Conservation (phyloP, 345 rosid genomes). For the Zanthoxylum bungeanum region DNA sequence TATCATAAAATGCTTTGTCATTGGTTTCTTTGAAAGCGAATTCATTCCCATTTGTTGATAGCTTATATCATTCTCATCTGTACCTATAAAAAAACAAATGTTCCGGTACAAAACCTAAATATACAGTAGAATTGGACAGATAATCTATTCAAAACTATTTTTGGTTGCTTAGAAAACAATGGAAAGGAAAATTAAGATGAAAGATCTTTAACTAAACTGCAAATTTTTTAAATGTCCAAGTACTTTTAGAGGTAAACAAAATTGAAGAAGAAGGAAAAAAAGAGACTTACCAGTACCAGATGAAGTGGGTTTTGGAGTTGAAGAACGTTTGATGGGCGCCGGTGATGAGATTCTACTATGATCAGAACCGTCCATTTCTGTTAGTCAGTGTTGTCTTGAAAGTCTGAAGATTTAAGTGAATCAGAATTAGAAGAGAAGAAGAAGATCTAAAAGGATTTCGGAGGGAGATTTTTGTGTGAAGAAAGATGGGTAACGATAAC, state of each 20-base stretch:
- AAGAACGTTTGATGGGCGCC: conserved; percentile 5
- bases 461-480: not conserved
- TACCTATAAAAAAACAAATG: not conserved
- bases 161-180: not conserved
- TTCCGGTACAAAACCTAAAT: not conserved
- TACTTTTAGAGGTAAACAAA: not conserved
- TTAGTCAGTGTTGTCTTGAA: not conserved
- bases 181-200: not conserved
- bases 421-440: not conserved
- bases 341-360: conserved; percentile 6
- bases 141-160: not conserved
- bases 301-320: not conserved
- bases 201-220: not conserved
- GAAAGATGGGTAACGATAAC: not conserved
- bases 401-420: not conserved
- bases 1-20: conserved; percentile 29
- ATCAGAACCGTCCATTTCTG: conserved; percentile 23
- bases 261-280: not conserved
- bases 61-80: conserved; percentile 33
- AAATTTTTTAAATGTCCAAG: too few relatives aligned
- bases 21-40: conserved; percentile 15
- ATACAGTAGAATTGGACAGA: not conserved
- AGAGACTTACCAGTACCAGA: conserved; percentile 14
- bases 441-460: not conserved
- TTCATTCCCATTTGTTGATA: conserved; percentile 5